phyloP scores from a whole-genome alignment of 192 early-diverging fungal species.

The Coemansia sp. region DNA sequence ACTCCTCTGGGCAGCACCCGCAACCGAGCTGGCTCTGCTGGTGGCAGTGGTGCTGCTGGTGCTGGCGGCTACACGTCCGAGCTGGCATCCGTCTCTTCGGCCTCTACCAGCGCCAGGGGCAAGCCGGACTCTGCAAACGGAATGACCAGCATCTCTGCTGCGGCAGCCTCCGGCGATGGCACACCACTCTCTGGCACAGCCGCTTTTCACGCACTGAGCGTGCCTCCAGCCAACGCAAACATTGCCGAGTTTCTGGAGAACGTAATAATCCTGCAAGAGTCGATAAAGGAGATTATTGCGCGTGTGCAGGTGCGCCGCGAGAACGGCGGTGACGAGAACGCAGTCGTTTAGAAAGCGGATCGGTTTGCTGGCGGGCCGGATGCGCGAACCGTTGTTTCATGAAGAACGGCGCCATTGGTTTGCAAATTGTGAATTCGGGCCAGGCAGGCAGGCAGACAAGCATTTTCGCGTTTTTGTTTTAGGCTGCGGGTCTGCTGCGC shows the following conservation, averaged over 20 bases:
- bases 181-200: constrained; percentile 18
- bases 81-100: constrained; percentile 28
- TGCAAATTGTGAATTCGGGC: no score
- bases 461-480: background rate
- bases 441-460: no score
- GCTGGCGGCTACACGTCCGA: constrained; percentile 23
- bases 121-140: constrained; percentile 6
- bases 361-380: background rate
- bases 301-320: constrained; percentile 77
- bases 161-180: constrained; percentile 3
- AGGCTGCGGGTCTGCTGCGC: no score
- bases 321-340: constrained; percentile 70
- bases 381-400: no score
- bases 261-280: constrained; percentile 90
- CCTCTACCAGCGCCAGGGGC: constrained; percentile 9
- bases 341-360: constrained; percentile 21
- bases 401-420: no score
- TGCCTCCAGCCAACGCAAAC: constrained; percentile 49
- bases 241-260: constrained; percentile 75
- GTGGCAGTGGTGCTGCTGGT: background rate
- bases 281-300: constrained; percentile 88
- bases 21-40: constrained; percentile 29
- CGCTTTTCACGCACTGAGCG: constrained; percentile 36
- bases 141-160: constrained; percentile 7
- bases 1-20: constrained; percentile 6